These are phyloP conservation scores for Bipolaris victoriae DNA, from an alignment of 2,329 filamentous ascomycete genomes.

Conservation along the genomic window DNA sequence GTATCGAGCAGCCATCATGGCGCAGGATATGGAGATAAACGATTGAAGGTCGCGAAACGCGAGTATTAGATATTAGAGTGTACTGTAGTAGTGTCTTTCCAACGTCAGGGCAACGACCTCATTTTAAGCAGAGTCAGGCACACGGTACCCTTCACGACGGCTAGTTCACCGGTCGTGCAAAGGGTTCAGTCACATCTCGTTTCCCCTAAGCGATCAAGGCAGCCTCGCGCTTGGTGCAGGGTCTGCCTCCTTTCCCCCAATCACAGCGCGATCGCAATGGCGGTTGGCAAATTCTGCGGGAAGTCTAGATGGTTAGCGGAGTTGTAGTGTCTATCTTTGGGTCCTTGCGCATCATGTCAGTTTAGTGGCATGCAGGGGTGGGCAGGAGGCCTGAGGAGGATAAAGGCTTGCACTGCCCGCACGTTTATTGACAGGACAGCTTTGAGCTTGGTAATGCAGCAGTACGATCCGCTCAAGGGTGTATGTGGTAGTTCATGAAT, in stretches of 20 bases:
- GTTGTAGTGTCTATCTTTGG: constrained; percentile 28
- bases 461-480: neutral
- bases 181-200: constrained; percentile 23
- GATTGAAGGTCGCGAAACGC: constrained; percentile 16
- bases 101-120: constrained; percentile 21
- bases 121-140: constrained; percentile 31
- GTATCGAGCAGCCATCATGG: constrained; percentile 25
- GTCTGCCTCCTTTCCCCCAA: constrained; percentile 13
- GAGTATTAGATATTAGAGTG: constrained; percentile 19
- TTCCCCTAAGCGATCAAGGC: constrained; percentile 23
- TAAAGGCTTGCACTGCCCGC: constrained; percentile 20
- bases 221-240: constrained; percentile 25
- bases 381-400: constrained; percentile 20
- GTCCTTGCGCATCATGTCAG: constrained; percentile 15
- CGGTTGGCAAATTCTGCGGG: constrained; percentile 9
- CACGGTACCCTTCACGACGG: constrained; percentile 19
- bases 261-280: constrained; percentile 16
- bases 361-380: constrained; percentile 16
- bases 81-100: constrained; percentile 11
- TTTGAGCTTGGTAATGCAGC: constrained; percentile 1
- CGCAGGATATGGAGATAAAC: constrained; percentile 1
- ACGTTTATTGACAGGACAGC: constrained; percentile 18
- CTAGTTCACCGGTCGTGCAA: constrained; percentile 30
- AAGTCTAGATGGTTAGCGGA: constrained; percentile 24
- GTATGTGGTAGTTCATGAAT: neutral